A percentile compares a stretch with the other conserved stretches of the same genome.
Evolutionary conservation across 306 rosid species (phyloP).

Genomic region (Castanopsis chinensis): DNA sequence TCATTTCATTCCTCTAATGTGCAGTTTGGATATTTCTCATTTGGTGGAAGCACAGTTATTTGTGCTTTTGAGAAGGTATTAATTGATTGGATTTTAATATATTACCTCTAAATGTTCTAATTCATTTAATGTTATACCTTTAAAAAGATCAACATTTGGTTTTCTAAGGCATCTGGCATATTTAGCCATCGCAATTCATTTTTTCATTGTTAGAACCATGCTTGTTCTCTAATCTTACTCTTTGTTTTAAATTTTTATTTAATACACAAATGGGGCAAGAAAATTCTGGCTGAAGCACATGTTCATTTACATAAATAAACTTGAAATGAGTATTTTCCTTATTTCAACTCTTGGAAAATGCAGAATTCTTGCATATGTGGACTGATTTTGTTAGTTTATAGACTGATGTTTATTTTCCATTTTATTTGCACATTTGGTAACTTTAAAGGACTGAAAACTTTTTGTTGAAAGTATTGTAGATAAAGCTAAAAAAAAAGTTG

Average conservation of each 20-base stretch:
- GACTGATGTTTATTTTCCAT: not conserved
- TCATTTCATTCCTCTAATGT: slow-evolving; percentile 22
- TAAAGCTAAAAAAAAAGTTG: too few species aligned
- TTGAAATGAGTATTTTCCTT: not conserved
- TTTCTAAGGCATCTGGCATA: not conserved
- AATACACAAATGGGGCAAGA: not conserved
- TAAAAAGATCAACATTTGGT: not conserved
- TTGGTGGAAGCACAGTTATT: slow-evolving; percentile 97
- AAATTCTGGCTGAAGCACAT: not conserved
- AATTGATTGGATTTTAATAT: not conserved
- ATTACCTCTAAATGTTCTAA: not conserved
- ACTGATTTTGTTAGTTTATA: not conserved
- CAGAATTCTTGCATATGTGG: not conserved
- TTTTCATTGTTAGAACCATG: not conserved
- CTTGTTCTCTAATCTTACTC: not conserved
- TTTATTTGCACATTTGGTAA: not conserved
- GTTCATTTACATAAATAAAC: not conserved
- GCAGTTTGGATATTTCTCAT: slow-evolving; percentile 96
- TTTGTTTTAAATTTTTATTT: too few species aligned
- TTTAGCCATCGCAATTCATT: not conserved
- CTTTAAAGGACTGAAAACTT: too few species aligned
- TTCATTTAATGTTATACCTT: not conserved
- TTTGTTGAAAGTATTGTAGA: too few species aligned
- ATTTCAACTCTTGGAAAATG: not conserved
- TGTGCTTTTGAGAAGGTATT: slow-evolving; percentile 82